A percentile compares a stretch with the other conserved stretches of the same genome.
These are phyloP conservation scores for Suhomyces sp. DNA, from an alignment of 805 yeast species.

Conservation along the genomic window DNA sequence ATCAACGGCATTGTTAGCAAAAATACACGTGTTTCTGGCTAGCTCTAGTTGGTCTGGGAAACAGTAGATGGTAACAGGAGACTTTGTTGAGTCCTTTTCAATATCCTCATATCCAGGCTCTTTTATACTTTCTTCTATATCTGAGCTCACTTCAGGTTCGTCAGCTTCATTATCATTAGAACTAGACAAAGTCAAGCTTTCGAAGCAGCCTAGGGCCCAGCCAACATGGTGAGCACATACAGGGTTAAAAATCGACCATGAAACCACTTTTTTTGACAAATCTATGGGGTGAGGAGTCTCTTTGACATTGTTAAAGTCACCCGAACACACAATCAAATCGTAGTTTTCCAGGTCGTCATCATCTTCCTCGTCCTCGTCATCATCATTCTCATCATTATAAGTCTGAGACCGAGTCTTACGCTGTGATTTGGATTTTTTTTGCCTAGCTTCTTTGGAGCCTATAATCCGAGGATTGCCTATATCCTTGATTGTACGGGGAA, in stretches of 20 bases:
- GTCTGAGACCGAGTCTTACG: conserved; percentile 9
- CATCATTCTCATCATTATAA: conserved; percentile 13
- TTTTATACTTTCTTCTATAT: conserved; percentile 2
- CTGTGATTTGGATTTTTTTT: conserved; percentile 3
- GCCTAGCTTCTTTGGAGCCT: conserved; percentile 28
- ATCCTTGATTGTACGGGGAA: conserved; percentile 77
- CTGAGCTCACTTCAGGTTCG: conserved; percentile 27
- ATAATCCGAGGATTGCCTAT: conserved; percentile 50
- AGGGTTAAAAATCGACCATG: conserved; percentile 75
- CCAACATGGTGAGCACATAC: conserved; percentile 93
- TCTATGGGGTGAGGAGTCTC: conserved; percentile 77
- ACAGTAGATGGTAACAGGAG: conserved; percentile 55
- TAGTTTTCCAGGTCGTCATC: conserved; percentile 44
- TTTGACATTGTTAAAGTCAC: conserved; percentile 62
- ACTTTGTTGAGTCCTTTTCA: conserved; percentile 29
- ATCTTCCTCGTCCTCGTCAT: conserved; percentile 42
- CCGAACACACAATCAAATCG: conserved; percentile 65
- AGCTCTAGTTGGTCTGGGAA: conserved; percentile 55
- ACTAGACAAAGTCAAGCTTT: conserved; percentile 51
- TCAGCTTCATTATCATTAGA: conserved; percentile 29
- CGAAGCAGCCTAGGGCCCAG: conserved; percentile 90
- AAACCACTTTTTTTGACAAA: conserved; percentile 66
- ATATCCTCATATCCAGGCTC: conserved; percentile 17
- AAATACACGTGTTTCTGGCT: conserved; percentile 70
- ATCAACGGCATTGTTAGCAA: conserved; percentile 75